A percentile compares a stretch with the other conserved stretches of the same genome.
These are phyloP conservation scores for Salix purpurea DNA, from an alignment of 345 rosid species.

Conservation along the genomic window DNA sequence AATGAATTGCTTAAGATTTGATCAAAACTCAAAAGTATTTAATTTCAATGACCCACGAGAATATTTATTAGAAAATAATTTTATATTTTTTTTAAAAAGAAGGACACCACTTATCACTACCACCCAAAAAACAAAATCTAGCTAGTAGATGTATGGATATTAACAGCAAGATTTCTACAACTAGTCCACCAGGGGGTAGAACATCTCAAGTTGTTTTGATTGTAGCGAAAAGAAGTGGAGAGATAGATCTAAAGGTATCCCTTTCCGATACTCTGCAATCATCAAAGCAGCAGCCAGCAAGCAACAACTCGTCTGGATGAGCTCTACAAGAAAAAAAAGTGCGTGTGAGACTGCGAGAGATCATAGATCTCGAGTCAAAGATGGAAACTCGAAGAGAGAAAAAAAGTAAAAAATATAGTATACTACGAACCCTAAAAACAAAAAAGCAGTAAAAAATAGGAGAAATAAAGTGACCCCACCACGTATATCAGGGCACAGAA, in stretches of 20 bases:
- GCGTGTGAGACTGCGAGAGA: not conserved
- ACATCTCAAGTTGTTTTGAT: slow-evolving; percentile 18
- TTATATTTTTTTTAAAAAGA: no score
- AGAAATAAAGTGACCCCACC: slow-evolving; percentile 29
- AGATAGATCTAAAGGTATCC: slow-evolving; percentile 33
- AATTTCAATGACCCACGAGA: no score
- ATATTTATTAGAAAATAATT: no score
- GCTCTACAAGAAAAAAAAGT: slow-evolving; percentile 23
- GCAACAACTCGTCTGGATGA: slow-evolving; percentile 31
- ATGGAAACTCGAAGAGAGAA: slow-evolving; percentile 32
- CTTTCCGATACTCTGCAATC: slow-evolving; percentile 51
- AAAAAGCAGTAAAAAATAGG: not conserved
- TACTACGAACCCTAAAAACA: no score
- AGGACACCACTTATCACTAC: not conserved
- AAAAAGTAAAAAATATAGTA: slow-evolving; percentile 2
- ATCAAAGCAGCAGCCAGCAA: slow-evolving; percentile 43
- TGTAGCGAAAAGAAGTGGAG: slow-evolving; percentile 6
- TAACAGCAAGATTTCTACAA: no score
- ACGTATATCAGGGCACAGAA: slow-evolving; percentile 19
- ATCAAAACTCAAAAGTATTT: no score
- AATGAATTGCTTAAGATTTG: not conserved
- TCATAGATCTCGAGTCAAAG: slow-evolving; percentile 42
- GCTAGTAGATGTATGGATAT: not conserved
- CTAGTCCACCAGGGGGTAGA: not conserved
- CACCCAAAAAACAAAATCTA: slow-evolving; percentile 6